Evolutionary conservation across 768 basidiomycete genomes (phyloP), one percentile per base, ranked within the genome.

Genomic region (Collybia nuda): DNA sequence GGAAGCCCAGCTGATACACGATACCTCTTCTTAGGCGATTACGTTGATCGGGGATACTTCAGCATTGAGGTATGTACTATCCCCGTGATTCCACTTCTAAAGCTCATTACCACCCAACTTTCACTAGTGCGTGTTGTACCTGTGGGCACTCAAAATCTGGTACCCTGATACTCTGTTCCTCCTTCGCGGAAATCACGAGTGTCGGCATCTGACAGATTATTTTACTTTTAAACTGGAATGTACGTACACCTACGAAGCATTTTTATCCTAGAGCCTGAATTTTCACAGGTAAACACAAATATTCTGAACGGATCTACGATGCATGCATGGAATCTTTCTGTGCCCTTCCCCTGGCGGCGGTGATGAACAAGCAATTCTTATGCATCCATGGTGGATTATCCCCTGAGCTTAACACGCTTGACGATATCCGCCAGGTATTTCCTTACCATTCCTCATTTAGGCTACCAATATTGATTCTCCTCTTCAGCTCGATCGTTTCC

Each of bases 301-400:
- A 99, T 70, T 93, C 93, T 6, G 96, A 98, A 59, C 84, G 85
- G 21, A 82, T 99, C 53, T 99, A 99, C 67, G 93, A 99, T 53
- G 93, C 93, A 22, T 94, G 92, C 79, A 96, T 98, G 93, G 91
- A 97, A 23, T 92, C 92, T 0, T 98, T 99, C 76, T 98, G 95
- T 65, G 80, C 90, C 0, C 80, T 99, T 0, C 97, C 97, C 2
- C 80, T 99, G 7, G 96, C 96, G 1, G 97, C 97, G 26, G 69
- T 99, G 63, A 98, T 98, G 96, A 99, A 99, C 77, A 98, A 98
- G 66, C 97, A 98, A 69, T 99, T 99, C 70, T 75, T 98, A 44
- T 99, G 96, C 69, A 97, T 98, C 53, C 97, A 99, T 54, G 97
- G 97, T 24, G 97, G 97, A 15, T 77, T 99, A 12, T 95, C 92